A percentile compares a stretch with the other conserved stretches of the same genome.
These are phyloP conservation scores for Aspergillus melleus DNA, from an alignment of 2,329 filamentous ascomycete genomes.

Conservation along the genomic window DNA sequence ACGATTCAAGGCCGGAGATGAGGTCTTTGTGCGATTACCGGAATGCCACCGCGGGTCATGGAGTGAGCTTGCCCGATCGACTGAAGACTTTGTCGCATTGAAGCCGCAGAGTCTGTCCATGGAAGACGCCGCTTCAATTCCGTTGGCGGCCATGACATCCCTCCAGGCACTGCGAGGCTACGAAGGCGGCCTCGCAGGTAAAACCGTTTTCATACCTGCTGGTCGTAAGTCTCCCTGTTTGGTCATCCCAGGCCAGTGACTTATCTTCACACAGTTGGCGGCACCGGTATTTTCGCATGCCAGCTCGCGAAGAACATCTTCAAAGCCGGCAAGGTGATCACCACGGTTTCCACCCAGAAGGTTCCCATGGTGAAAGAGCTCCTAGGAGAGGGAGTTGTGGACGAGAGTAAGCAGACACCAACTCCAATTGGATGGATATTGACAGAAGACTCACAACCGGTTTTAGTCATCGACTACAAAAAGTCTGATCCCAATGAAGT, in stretches of 20 bases:
- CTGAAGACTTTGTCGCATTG: conserved; percentile 33
- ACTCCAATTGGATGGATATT: background rate
- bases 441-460: too few species aligned
- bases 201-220: conserved; percentile 54
- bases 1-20: conserved; percentile 40
- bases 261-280: conserved; percentile 38
- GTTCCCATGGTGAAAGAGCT: conserved; percentile 46
- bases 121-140: conserved; percentile 46
- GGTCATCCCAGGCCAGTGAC: background rate
- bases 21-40: conserved; percentile 39
- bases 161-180: conserved; percentile 47
- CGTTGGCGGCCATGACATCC: conserved; percentile 43
- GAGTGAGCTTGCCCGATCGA: conserved; percentile 38
- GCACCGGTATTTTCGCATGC: conserved; percentile 47
- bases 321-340: conserved; percentile 49
- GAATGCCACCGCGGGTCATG: conserved; percentile 35
- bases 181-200: conserved; percentile 50
- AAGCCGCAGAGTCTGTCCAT: conserved; percentile 46
- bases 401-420: conserved; percentile 34
- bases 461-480: conserved; percentile 52
- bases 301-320: conserved; percentile 56
- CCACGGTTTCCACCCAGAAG: conserved; percentile 56
- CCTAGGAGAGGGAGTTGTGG: conserved; percentile 47
- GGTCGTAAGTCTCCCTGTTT: conserved; percentile 31
- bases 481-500: conserved; percentile 38